Evolutionary conservation across 345 rosid genomes (phyloP), one percentile per base, ranked within the genome.

Genomic region (Eucalyptus rudis): DNA sequence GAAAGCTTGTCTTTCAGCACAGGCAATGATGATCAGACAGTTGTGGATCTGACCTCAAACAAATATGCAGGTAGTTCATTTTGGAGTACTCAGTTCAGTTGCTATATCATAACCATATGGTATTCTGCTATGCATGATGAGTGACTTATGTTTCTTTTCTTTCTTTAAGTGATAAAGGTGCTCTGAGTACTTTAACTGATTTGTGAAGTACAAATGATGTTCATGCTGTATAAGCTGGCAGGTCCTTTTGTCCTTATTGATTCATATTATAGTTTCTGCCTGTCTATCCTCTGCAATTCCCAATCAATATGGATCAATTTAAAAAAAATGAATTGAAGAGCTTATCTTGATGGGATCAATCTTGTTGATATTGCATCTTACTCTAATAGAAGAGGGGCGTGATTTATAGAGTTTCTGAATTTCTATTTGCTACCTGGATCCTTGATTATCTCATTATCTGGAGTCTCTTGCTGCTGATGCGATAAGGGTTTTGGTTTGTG

Each of bases 31-130:
- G 98, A 95, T 91, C 94, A 95, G 93, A 94, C 95, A 1, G 94
- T 94, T 89, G 98, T 97, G 90, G 99, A 98, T 90, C 94, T 98
- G 58, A 98, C 98, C 86, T 95, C 99, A 66, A 98, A 98, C 93
- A 98, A 97, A 88, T 98, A 98, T 92, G 99, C 99, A 91, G 99
- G 99, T 98, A 92, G 40, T 33, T 88, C 52, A 19, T 86, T 54
- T 86, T 11, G 54, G 87, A 86, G 64, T 13, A 52, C 87, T 71
- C 81, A 17, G 22, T 71, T 71, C 81, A 71, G 44, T 71, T 71
- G 44, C 81, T 71, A 19, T 71, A 33, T 71, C 44, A 10, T 33
- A 33, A 71, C 44, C 24, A 36, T 71, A 52, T 22, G 58, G 10
- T 71, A 19, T 71, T 71, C 81, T 71, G 22, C 44, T 71, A 33